phyloP scores from a whole-genome alignment of 495 filamentous ascomycete species.

The Penicillium maclennaniae region DNA sequence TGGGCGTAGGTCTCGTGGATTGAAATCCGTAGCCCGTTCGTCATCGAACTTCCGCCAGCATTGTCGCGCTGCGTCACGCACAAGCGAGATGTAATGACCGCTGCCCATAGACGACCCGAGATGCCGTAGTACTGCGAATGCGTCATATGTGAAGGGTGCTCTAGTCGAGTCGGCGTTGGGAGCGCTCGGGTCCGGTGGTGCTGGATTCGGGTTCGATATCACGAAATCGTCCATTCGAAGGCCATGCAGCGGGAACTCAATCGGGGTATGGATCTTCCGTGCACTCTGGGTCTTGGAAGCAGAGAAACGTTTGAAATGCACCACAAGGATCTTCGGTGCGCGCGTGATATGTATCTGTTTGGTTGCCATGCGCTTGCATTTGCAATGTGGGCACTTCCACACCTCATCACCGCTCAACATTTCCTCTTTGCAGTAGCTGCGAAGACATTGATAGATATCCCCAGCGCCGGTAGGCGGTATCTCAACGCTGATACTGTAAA shows the following conservation, averaged over 20 bases:
- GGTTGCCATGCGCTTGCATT: conserved; percentile 61
- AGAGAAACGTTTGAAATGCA: conserved; percentile 73
- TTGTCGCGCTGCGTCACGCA: conserved; percentile 56
- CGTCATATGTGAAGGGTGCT: conserved; percentile 61
- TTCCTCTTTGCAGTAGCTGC: conserved; percentile 66
- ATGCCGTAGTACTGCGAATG: conserved; percentile 70
- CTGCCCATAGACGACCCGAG: conserved; percentile 58
- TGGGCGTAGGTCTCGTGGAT: conserved; percentile 46
- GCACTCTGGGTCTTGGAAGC: conserved; percentile 53
- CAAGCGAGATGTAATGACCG: conserved; percentile 67
- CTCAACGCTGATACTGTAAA: conserved; percentile 65
- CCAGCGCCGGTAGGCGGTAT: conserved; percentile 52
- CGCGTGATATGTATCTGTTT: conserved; percentile 73
- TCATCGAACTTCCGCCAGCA: conserved; percentile 69
- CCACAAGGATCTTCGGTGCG: conserved; percentile 65
- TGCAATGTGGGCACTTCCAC: conserved; percentile 71
- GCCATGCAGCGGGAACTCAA: conserved; percentile 64
- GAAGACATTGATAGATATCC: conserved; percentile 61
- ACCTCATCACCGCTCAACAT: conserved; percentile 61
- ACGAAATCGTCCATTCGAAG: conserved; percentile 62
- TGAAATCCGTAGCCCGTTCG: conserved; percentile 54
- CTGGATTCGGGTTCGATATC: conserved; percentile 32
- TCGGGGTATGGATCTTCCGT: conserved; percentile 63
- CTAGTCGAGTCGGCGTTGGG: background rate
- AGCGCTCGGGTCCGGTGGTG: background rate